phyloP scores from a whole-genome alignment of 768 basidiomycete species.

The Agrocybe praecox region DNA sequence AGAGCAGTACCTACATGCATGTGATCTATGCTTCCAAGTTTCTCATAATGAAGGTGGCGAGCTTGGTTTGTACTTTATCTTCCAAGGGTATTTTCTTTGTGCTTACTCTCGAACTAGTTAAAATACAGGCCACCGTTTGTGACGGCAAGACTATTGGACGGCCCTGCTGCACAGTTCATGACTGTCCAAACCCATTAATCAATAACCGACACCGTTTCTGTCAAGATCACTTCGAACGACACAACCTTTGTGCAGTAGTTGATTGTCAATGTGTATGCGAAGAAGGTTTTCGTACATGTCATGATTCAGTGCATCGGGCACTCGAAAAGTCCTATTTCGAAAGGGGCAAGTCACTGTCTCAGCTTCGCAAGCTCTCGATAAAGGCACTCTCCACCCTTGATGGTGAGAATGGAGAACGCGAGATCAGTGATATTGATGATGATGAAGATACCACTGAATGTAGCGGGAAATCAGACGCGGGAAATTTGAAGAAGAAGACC shows the following conservation, averaged over 20 bases:
- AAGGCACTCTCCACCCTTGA: no score
- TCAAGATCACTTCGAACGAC: conserved; percentile 13
- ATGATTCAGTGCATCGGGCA: conserved; percentile 17
- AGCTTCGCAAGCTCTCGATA: no score
- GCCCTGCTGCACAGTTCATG: conserved; percentile 29
- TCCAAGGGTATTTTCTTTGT: no score
- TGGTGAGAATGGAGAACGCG: no score
- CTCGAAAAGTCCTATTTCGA: conserved; percentile 19
- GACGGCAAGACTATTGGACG: conserved; percentile 30
- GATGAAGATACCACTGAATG: no score
- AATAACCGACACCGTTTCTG: conserved; percentile 25
- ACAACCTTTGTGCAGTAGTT: conserved; percentile 19
- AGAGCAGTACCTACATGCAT: neutral
- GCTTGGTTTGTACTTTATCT: neutral
- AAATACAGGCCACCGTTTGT: conserved; percentile 16
- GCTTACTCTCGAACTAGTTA: conserved; percentile 4
- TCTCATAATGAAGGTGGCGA: neutral
- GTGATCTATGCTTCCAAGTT: neutral
- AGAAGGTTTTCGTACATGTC: conserved; percentile 22
- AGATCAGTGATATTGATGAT: no score
- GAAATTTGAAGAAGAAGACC: conserved; percentile 11
- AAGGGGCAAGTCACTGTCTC: no score
- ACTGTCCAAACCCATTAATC: conserved; percentile 23
- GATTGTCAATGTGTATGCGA: conserved; percentile 14
- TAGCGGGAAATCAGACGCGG: neutral